Base-by-base conservation (phyloP, 805 yeast species). In the Lipomyces sp. region DNA sequence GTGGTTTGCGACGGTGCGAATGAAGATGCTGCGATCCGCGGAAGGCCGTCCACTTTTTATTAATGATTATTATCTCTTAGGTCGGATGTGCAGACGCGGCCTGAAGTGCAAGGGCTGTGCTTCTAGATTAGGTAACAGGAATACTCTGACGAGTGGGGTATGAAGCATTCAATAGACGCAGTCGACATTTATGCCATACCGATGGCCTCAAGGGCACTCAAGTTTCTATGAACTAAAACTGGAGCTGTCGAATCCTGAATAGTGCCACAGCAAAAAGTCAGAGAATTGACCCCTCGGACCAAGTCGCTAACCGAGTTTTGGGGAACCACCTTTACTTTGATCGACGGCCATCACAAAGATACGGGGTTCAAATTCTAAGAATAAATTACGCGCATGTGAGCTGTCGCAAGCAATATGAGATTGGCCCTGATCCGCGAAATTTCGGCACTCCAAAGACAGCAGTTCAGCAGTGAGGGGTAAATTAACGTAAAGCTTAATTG, bases 311-410 rank as follows among this genome's bases (percentile, higher is more conserved):
- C 45, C 45, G 45, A 39, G 45, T 10, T 39, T 39, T 39, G 2
- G 45, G 45, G n/a, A 39, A 10, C 45, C n/a, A 0, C n/a, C 10
- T 39, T 39, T 39, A 39, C 45, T 39, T 39, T 39, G 45, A 1
- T 39, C 45, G 45, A 39, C 45, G 45, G 45, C 45, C 45, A 39
- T 39, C 45, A 39, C 45, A 39, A 39, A n/a, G 45, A 39, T 11
- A 39, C 45, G 13, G 45, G 2, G 45, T 11, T 39, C 45, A 39
- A n/a, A n/a, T 5, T 39, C n/a, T 5, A 39, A 39, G n/a, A 39
- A 39, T 39, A 39, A 39, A 39, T 8, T 39, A 10, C 11, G 45
- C 1, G 45, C 45, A 39, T 39, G 45, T 37, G 42, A 37, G 42
- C 42, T 11, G 24, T 24, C 1, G 24, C 24, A 24, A 1, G 24